Conservation (phyloP, 2,329 filamentous ascomycete species). For the Colletotrichum neosansevieriae region DNA sequence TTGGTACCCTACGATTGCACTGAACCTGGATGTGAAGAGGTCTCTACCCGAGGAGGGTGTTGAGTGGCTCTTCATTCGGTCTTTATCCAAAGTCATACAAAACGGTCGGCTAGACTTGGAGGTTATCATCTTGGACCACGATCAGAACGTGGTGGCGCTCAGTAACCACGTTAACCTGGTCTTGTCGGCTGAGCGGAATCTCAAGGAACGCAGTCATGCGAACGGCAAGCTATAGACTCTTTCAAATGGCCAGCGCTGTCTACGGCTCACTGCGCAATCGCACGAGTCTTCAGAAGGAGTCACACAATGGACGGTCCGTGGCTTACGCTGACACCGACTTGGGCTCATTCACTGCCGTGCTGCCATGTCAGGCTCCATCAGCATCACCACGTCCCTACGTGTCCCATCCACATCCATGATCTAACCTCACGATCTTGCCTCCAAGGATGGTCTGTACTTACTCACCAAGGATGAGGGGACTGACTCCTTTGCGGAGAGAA, state of each 20-base stretch:
- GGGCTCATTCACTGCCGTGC: no score
- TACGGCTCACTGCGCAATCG: no score
- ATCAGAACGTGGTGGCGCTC: constrained; percentile 48
- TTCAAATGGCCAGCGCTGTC: neutral
- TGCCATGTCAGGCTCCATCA: no score
- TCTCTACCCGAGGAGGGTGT: constrained; percentile 74
- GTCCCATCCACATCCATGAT: no score
- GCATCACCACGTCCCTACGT: no score
- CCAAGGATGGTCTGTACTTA: no score
- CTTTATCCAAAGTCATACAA: constrained; percentile 73
- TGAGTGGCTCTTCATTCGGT: constrained; percentile 78
- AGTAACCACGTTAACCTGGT: constrained; percentile 41
- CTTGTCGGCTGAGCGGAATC: constrained; percentile 39
- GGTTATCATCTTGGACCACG: constrained; percentile 70
- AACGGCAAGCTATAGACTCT: constrained; percentile 19
- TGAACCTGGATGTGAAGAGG: constrained; percentile 85
- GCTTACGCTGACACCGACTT: no score
- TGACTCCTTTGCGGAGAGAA: no score
- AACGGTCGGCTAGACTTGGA: constrained; percentile 83
- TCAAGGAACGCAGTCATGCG: constrained; percentile 31
- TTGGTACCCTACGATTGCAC: constrained; percentile 82
- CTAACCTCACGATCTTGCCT: no score
- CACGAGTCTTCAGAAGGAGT: no score
- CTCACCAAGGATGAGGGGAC: no score
- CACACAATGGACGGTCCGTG: no score